phyloP scores from a whole-genome alignment of 1,139 yeast species.

The Geotrichum bryndzae region DNA sequence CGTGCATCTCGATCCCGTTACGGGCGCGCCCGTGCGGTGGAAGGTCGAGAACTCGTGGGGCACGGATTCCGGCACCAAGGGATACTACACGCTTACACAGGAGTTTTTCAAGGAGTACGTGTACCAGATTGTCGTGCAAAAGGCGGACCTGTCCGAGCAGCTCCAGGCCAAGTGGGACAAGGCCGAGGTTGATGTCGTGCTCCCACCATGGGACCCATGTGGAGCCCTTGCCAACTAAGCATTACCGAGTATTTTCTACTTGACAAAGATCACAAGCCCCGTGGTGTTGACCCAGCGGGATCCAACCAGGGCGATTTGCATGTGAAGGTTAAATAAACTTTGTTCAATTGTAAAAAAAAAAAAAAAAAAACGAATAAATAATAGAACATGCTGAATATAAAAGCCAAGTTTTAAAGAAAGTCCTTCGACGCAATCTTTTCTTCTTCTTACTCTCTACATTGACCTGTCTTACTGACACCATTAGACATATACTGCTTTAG shows the following conservation, averaged over 20 bases:
- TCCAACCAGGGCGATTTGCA: no score
- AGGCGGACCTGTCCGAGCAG: constrained; percentile 40
- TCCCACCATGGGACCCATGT: constrained; percentile 84
- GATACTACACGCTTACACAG: constrained; percentile 75
- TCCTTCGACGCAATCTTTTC: no score
- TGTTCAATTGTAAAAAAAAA: no score
- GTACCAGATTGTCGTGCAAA: constrained; percentile 68
- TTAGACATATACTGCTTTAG: not conserved
- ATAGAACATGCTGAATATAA: no score
- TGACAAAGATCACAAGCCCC: no score
- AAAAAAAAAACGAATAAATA: no score
- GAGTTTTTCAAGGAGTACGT: constrained; percentile 79
- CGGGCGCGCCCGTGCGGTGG: constrained; percentile 65
- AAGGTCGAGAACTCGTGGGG: constrained; percentile 90
- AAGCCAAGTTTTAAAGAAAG: no score
- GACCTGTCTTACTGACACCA: no score
- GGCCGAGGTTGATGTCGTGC: constrained; percentile 41
- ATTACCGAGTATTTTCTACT: no score
- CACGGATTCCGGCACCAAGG: constrained; percentile 58
- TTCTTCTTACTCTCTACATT: no score
- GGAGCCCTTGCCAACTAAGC: constrained; percentile 61
- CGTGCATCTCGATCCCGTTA: constrained; percentile 52
- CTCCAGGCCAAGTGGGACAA: constrained; percentile 25
- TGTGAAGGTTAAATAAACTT: no score
- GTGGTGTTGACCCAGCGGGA: no score